phyloP scores from a whole-genome alignment of 2,329 filamentous ascomycete species.

The Chaetomium globosum region DNA sequence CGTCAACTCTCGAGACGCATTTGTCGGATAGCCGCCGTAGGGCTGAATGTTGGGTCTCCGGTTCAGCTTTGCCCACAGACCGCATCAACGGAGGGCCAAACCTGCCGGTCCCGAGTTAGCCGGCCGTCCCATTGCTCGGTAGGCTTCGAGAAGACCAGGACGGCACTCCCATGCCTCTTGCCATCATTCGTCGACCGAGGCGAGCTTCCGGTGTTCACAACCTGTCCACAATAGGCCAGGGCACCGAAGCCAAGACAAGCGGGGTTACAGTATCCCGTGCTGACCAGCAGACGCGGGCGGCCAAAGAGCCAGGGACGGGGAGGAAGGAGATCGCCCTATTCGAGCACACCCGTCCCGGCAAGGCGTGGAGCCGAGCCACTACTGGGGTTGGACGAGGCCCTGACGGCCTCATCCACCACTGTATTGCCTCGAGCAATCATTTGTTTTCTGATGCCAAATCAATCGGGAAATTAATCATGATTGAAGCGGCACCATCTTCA shows the following conservation, averaged over 20 bases:
- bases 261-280: not conserved
- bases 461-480: not conserved
- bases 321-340: not conserved
- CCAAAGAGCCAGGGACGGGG: not conserved
- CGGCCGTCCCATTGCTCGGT: not conserved
- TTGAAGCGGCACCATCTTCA: not conserved
- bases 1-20: not conserved
- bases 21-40: conserved; percentile 27
- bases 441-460: not conserved
- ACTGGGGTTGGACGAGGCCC: not conserved
- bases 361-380: not conserved
- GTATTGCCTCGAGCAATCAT: not conserved
- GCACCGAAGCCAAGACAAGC: conserved; percentile 2
- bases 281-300: not conserved
- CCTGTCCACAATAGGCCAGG: not conserved
- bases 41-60: conserved; percentile 24
- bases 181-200: not conserved
- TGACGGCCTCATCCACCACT: not conserved
- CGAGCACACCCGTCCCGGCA: not conserved
- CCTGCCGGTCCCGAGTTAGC: not conserved
- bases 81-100: not conserved
- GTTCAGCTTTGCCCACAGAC: not conserved
- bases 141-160: not conserved
- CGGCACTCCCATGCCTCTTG: not conserved
- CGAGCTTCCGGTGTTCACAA: not conserved